Evolutionary conservation across 139 green algal genomes (phyloP).

Genomic region (Coccomyxa sp.): DNA sequence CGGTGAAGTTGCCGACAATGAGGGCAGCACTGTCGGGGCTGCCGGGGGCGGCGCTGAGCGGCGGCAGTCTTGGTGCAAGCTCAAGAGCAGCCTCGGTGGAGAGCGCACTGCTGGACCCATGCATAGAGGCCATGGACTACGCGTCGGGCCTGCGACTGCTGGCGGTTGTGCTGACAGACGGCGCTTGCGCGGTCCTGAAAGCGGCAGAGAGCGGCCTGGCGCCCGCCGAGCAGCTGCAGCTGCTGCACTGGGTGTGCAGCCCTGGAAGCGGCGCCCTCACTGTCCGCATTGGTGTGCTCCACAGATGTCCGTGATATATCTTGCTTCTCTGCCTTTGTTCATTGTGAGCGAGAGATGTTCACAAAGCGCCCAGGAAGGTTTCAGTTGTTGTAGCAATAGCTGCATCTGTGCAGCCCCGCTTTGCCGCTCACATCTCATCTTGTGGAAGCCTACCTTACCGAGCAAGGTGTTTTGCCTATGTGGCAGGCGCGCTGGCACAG

Average conservation of each 20-base stretch:
- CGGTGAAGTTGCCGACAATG: not conserved
- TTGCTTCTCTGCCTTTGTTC: constrained; percentile 10
- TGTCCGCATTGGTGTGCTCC: constrained; percentile 4
- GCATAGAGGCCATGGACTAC: constrained; percentile 31
- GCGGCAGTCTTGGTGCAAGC: not conserved
- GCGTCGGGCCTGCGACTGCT: constrained; percentile 23
- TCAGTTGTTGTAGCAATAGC: no score
- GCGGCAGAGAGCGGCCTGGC: constrained; percentile 23
- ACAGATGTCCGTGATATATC: not conserved
- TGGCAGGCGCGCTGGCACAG: constrained; percentile 37
- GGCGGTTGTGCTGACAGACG: constrained; percentile 36
- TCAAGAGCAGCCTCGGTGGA: not conserved
- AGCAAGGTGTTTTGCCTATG: not conserved
- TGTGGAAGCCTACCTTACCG: no score
- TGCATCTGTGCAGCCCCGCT: no score
- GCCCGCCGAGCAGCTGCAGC: constrained; percentile 25
- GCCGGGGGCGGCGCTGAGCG: not conserved
- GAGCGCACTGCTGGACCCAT: not conserved
- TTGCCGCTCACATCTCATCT: no score
- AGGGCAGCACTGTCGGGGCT: not conserved
- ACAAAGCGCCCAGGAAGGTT: no score
- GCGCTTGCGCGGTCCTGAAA: constrained; percentile 30
- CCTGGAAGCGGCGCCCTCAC: constrained; percentile 14
- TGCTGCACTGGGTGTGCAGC: constrained; percentile 23
- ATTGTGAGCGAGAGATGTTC: no score